Evolutionary conservation across 805 yeast species (phyloP), one percentile per base, ranked within the genome.

Genomic region (Pichia insulana): DNA sequence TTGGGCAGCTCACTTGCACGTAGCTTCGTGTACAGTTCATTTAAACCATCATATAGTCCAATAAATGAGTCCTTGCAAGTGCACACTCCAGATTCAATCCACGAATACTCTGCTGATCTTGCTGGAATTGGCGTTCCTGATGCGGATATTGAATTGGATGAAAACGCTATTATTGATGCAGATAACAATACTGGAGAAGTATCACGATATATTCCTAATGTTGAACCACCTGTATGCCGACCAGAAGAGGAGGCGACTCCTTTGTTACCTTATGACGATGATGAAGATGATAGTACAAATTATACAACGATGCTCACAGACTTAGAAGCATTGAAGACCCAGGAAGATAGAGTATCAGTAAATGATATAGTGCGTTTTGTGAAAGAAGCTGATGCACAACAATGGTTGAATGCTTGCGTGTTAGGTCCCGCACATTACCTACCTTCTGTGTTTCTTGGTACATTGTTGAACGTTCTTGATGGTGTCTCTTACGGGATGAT

Each of bases 401-500:
- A 56, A 2, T 22, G 58, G 1, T 11, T 57, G 2, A 35, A 46
- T 4, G 55, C 60, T 36, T 53, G 58, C 30, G 7, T 64, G 12
- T 42, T 60, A 1, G 63, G 60, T 44, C 80, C 82, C 1, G 47
- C 71, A 3, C 49, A 62, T 10, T 77, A 71, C 53, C 40, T 78
- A 3, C 97, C 98, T 0, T 81, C 95, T 0, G 96, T 89, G 4
- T 73, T 88, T 32, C 63, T 92, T 34, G 98, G 98, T 1, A 68
- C 87, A 0, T 63, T 92, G 36, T 68, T 92, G 35, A 92, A 92
- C 58, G 82, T 92, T 36, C 71, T 92, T 38, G 98, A 92, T 61
- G 98, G 95, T 0, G 69, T 92, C 38, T 86, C 96, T 0, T 92
- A 92, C 59, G 98, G 98, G 38, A 89, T 92, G 97, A 92, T 92